Conservation (phyloP, 2,329 filamentous ascomycete genomes). For the Aspergillus sp. region DNA sequence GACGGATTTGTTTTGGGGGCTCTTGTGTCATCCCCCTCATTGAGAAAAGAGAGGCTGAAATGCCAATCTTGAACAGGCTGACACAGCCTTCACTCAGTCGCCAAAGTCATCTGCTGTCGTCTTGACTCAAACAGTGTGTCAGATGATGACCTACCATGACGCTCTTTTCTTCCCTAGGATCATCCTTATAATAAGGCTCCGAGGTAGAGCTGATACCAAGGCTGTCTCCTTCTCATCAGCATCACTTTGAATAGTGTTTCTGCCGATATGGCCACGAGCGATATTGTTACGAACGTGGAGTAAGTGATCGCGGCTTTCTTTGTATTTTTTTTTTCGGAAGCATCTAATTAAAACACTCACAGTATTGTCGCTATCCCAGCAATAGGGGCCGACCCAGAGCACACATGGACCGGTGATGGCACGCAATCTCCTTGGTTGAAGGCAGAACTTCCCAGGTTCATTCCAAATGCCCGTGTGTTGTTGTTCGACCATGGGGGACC, state of each 20-base stretch:
- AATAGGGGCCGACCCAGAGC: constrained; percentile 32
- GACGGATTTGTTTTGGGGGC: neutral
- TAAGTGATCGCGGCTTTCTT: constrained; percentile 15
- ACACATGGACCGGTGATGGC: constrained; percentile 27
- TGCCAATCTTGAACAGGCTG: constrained; percentile 4
- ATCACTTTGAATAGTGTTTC: constrained; percentile 2
- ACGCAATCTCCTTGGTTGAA: constrained; percentile 27
- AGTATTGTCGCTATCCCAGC: constrained; percentile 39
- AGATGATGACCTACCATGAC: constrained; percentile 14
- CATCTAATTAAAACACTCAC: neutral
- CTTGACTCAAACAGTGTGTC: constrained; percentile 13
- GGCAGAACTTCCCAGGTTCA: constrained; percentile 20
- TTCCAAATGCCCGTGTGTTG: constrained; percentile 28
- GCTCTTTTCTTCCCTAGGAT: neutral
- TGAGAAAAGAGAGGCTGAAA: constrained; percentile 9
- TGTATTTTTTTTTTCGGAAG: neutral
- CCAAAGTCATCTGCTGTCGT: constrained; percentile 14
- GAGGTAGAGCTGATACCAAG: neutral
- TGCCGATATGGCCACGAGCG: constrained; percentile 7
- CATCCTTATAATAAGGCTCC: neutral
- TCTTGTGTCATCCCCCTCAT: neutral
- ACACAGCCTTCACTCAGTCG: constrained; percentile 2
- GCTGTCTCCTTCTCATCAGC: neutral
- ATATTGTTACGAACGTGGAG: constrained; percentile 23
- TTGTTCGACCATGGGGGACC: constrained; percentile 30